phyloP scores from a whole-genome alignment of 306 rosid species.

The Prinsepia uniflora region DNA sequence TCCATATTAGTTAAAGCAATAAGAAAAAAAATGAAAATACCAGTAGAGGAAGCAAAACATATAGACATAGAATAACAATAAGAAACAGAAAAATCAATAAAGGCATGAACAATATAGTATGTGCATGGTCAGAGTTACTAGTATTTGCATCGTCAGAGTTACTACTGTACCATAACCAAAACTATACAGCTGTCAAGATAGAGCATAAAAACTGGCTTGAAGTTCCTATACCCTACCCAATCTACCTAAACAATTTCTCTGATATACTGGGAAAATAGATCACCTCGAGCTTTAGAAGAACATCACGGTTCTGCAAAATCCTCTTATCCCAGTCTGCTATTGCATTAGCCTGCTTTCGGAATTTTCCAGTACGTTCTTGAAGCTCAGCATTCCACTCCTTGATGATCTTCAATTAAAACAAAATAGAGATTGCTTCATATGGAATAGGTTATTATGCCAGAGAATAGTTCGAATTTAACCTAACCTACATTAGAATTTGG shows the following conservation, averaged over 20 bases:
- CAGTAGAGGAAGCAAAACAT: not conserved
- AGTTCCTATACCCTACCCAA: not conserved
- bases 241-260: not conserved
- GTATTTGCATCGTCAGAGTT: not conserved
- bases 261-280: constrained; percentile 7
- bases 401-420: constrained; percentile 50
- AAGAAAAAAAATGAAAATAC: not conserved
- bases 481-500: not conserved
- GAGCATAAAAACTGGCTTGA: not conserved
- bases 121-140: not conserved
- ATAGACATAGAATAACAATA: not conserved
- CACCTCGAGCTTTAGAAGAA: constrained; percentile 83
- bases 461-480: not conserved
- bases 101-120: not conserved
- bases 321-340: constrained; percentile 94
- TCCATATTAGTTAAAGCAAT: not conserved
- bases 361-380: constrained; percentile 92
- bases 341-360: constrained; percentile 93
- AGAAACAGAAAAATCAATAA: not conserved
- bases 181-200: not conserved
- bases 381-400: constrained; percentile 95
- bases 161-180: not conserved
- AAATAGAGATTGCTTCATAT: not conserved
- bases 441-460: constrained; percentile 14
- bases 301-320: constrained; percentile 85